Base-by-base conservation (phyloP, 139 green algal genomes). In the Desmodesmus armatus region DNA sequence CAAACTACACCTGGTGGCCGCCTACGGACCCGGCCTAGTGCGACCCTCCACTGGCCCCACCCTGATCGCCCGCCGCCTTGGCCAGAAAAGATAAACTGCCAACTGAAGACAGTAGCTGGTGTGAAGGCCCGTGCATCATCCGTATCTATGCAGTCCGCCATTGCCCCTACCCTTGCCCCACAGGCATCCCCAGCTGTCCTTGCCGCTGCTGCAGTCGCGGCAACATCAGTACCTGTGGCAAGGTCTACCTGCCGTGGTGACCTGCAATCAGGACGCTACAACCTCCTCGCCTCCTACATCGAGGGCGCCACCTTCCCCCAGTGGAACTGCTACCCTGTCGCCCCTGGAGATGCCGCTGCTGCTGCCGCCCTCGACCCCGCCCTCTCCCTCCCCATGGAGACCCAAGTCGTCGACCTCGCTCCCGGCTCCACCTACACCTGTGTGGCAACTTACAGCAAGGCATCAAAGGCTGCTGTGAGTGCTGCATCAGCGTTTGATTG, bases 371-470 rank as follows among this genome's bases (percentile, higher is more conserved):
- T 49, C 47, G 74, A 33, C 15, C 15, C 47, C 49, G 33, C 76
- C 29, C 55, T 25, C 11, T n/a, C 67, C 49, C 23, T 71, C 9
- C 53, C 76, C 23, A 41, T 82, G 55, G 71, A 27, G 37, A 82
- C 7, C 37, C 76, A 82, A 44, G 53, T 55, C 43, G 39, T 82
- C 2, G 19, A 29, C 4, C 55, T 82, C 15, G 37, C 39, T 6
- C 55, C 27, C 11, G 76, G 76, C 23, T 33, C 9, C 37, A 71
- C 37, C 76, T 82, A 82, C 39, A 82, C 76, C 11, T 82, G 76
- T 44, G 33, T 82, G n/a, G 76, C 76, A 6, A 73, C 76, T 5
- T 82, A 82, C 23, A 82, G 37, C n/a, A 62, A 62, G 51, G 51
- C 13, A 17, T 62, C 51, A 27, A 17, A 13, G 51, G 51, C 51